Evolutionary conservation across 139 green algal genomes (phyloP).

Genomic region (Chlorella vulgaris): DNA sequence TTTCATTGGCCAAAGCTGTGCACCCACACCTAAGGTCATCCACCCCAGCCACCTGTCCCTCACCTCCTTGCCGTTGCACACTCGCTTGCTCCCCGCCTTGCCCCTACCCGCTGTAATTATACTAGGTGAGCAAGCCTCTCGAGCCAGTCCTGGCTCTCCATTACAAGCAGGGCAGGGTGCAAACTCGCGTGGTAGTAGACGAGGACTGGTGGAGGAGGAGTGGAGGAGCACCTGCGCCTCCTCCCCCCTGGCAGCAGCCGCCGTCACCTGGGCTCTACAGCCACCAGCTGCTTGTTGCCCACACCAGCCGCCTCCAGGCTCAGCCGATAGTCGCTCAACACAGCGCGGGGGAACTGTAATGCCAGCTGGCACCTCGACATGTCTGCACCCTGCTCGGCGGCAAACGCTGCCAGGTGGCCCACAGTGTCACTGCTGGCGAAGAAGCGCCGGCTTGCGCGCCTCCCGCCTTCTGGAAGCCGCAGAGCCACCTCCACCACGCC

Average conservation of each 20-base stretch:
- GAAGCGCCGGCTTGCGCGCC: slow-evolving; percentile 38
- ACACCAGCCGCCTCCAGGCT: slow-evolving; percentile 21
- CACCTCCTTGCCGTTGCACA: no score
- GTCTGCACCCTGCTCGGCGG: slow-evolving; percentile 18
- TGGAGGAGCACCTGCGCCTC: no score
- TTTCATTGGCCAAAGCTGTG: no score
- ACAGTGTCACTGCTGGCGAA: slow-evolving; percentile 9
- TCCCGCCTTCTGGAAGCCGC: slow-evolving; percentile 32
- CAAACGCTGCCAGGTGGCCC: slow-evolving; percentile 37
- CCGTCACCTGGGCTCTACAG: slow-evolving; percentile 6
- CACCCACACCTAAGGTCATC: no score
- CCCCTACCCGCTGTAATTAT: no score
- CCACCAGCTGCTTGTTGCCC: slow-evolving; percentile 26
- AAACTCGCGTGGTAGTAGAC: no score
- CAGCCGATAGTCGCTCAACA: slow-evolving; percentile 19
- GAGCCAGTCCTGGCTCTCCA: no score
- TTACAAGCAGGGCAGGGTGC: no score
- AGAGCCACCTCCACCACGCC: slow-evolving; percentile 42
- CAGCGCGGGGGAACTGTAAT: slow-evolving; percentile 12
- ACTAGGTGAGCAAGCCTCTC: no score
- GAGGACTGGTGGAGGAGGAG: no score
- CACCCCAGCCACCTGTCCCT: no score
- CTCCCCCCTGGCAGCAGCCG: not conserved
- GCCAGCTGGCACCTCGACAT: slow-evolving; percentile 23
- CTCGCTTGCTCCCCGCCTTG: no score